Base-by-base conservation (phyloP, 2,329 filamentous ascomycete genomes). In the Teratosphaeria gauchensis region DNA sequence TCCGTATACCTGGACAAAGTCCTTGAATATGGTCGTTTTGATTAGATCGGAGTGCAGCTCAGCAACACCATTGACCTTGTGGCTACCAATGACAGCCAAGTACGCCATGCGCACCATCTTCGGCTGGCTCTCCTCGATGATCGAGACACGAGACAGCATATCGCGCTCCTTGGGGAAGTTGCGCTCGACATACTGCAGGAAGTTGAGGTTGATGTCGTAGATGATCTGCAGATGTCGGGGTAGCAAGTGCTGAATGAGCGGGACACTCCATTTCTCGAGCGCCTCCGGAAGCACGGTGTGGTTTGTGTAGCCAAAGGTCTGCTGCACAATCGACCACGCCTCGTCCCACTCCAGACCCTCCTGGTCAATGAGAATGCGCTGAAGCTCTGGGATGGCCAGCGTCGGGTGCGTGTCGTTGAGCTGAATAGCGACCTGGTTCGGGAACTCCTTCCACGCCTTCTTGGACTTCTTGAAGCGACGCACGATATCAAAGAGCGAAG, bases 101-200 rank as follows among this genome's bases (percentile, higher is more conserved):
- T 84, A 94, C 1, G 94, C 94, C 94, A 99, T 99, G 72, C 92
- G 88, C 61, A 99, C 87, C 89, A 96, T 96, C 83, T 97, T 96
- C 51, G 92, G 90, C 73, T 95, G 88, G 4, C 89, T 91, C 75
- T 99, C 94, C 74, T 99, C 94, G 60, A 99, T 96, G 69, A 99
- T 95, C 4, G 92, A 97, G n/a, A 97, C 91, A 42, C 90, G 83
- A 14, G 80, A 73, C 35, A 99, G 84, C 64, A 99, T 81, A 1
- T 96, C 92, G 59, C 90, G 85, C 65, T 97, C 90, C 57, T 90
- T 85, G 52, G 94, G 94, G 77, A 96, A 96, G 60, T 82, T 84
- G 69, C 89, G 89, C 79, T 99, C 94, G 16, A 99, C 92, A 21
- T 76, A 80, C 71, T 97, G 92, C 53, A 99, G 76, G 83, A 99